Evolutionary conservation across 768 basidiomycete species (phyloP).

Genomic region (Lactarius tabidus): DNA sequence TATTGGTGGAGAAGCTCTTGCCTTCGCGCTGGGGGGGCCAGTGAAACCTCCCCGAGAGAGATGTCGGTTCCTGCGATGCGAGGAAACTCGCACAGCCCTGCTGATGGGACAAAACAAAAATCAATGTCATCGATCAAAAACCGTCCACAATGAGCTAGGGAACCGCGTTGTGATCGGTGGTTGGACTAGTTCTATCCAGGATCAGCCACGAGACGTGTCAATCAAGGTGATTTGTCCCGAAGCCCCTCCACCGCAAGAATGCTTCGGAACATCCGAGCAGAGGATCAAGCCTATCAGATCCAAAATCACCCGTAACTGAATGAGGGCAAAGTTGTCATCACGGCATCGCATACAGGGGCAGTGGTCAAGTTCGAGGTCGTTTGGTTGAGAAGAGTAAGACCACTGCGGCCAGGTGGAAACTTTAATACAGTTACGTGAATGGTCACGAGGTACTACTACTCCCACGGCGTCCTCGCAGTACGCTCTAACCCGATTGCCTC

Average conservation of each 20-base stretch:
- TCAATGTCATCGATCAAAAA: constrained; percentile 16
- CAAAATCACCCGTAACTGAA: background rate
- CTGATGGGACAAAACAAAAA: constrained; percentile 1
- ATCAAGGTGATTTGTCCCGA: background rate
- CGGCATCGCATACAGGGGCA: background rate
- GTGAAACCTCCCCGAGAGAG: background rate
- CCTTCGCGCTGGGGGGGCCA: too few relatives aligned
- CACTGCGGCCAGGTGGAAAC: too few relatives aligned
- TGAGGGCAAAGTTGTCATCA: background rate
- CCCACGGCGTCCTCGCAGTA: background rate
- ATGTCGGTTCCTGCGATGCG: background rate
- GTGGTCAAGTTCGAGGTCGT: background rate
- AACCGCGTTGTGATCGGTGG: background rate
- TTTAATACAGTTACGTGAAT: background rate
- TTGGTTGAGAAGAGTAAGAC: too few relatives aligned
- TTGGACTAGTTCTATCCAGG: background rate
- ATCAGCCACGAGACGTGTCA: background rate
- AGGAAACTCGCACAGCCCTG: background rate
- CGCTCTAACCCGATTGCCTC: background rate
- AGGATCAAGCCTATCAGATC: too few relatives aligned
- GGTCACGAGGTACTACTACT: background rate
- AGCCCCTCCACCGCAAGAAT: background rate
- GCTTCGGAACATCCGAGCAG: background rate
- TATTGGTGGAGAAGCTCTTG: background rate
- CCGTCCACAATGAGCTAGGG: background rate